phyloP scores from a whole-genome alignment of 2,329 filamentous ascomycete genomes.

The Arthrobotrys sinensis region DNA sequence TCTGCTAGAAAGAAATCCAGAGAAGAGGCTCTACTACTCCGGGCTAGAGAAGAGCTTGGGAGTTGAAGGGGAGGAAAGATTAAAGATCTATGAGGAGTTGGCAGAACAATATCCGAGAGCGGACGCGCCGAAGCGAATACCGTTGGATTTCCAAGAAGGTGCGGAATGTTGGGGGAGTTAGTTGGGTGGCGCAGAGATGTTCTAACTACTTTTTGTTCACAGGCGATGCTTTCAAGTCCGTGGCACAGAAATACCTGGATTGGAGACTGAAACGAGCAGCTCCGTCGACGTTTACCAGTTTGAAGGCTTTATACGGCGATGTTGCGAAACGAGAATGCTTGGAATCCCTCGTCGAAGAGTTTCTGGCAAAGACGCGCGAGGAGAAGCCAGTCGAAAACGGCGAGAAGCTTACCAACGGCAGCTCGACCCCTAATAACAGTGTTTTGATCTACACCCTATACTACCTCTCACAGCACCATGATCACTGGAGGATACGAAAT shows the following conservation, averaged over 20 bases:
- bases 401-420: constrained; percentile 71
- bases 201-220: constrained; percentile 49
- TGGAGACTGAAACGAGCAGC: constrained; percentile 92
- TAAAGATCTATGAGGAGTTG: constrained; percentile 85
- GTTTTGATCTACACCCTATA: constrained; percentile 80
- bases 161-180: constrained; percentile 61
- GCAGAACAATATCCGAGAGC: constrained; percentile 84
- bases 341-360: constrained; percentile 82
- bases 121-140: constrained; percentile 87
- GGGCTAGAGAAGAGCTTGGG: constrained; percentile 79
- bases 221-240: constrained; percentile 83
- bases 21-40: constrained; percentile 88
- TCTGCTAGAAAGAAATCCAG: constrained; percentile 87
- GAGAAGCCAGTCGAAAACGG: constrained; percentile 69
- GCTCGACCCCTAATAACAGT: constrained; percentile 74
- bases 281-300: constrained; percentile 94
- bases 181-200: constrained; percentile 31
- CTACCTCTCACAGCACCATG: constrained; percentile 97
- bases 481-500: constrained; percentile 89
- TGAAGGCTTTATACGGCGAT: constrained; percentile 92
- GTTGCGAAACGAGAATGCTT: constrained; percentile 82
- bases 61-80: constrained; percentile 76
- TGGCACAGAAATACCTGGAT: constrained; percentile 83
- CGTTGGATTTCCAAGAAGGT: constrained; percentile 89
- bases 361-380: constrained; percentile 72